phyloP scores from a whole-genome alignment of 2,329 filamentous ascomycete genomes.

The Truncatella angustata region DNA sequence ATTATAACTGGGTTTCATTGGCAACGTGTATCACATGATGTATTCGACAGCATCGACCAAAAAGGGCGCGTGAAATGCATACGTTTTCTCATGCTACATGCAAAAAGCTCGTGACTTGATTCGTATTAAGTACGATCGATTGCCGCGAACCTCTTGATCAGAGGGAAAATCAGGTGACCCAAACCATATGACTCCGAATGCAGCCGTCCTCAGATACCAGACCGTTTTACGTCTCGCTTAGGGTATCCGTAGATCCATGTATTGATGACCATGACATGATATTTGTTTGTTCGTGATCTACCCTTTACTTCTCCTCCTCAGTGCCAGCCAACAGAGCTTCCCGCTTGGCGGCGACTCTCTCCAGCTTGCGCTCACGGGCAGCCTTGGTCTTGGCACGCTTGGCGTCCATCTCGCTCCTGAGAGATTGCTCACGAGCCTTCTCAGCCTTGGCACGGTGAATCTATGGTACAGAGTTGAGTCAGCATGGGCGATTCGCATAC shows the following conservation, averaged over 20 bases:
- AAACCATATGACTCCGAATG: constrained; percentile 60
- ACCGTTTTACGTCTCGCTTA: constrained; percentile 25
- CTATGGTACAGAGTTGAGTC: constrained; percentile 48
- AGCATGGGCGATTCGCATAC: no score
- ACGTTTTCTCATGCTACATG: constrained; percentile 11
- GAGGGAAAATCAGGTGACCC: constrained; percentile 40
- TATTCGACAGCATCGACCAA: no score
- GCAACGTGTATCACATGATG: no score
- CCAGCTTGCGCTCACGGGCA: constrained; percentile 95
- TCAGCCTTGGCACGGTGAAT: constrained; percentile 99
- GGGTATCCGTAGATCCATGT: constrained; percentile 39
- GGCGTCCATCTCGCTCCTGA: constrained; percentile 99
- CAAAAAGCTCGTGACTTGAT: constrained; percentile 13
- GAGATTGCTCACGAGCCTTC: constrained; percentile 90
- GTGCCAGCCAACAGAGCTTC: constrained; percentile 76
- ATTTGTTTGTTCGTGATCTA: constrained; percentile 26
- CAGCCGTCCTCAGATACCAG: constrained; percentile 42
- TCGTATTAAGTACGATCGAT: constrained; percentile 14
- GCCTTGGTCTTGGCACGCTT: constrained; percentile 99
- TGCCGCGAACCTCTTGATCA: constrained; percentile 13
- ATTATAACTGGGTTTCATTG: no score
- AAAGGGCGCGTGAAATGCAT: constrained; percentile 8
- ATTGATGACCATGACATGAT: constrained; percentile 12
- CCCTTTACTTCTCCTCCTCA: constrained; percentile 52
- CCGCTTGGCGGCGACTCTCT: constrained; percentile 89